A percentile compares a stretch with the other conserved stretches of the same genome.
These are phyloP conservation scores for Scedosporium dehoogii DNA, from an alignment of 2,329 filamentous ascomycete species.

Conservation along the genomic window DNA sequence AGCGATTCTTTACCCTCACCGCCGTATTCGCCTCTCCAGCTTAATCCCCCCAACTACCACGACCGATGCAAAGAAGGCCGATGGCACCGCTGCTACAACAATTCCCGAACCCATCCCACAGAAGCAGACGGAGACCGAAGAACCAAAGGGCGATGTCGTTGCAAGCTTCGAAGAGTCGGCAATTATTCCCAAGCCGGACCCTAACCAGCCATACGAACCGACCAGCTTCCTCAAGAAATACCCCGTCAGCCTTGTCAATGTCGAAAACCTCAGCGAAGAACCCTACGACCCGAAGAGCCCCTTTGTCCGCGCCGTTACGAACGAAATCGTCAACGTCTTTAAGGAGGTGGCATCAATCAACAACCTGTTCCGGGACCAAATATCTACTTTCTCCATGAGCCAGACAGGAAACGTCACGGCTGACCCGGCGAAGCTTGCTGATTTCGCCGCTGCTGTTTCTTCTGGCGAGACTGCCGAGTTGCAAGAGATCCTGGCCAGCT, in stretches of 20 bases:
- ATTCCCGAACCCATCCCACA: slow-evolving; percentile 49
- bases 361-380: slow-evolving; percentile 91
- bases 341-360: slow-evolving; percentile 94
- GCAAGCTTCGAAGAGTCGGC: slow-evolving; percentile 88
- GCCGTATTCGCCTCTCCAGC: slow-evolving; percentile 81
- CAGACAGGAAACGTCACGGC: slow-evolving; percentile 92
- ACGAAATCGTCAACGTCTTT: slow-evolving; percentile 98
- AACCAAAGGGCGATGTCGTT: slow-evolving; percentile 87
- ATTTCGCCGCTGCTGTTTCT: slow-evolving; percentile 96
- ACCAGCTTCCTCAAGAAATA: slow-evolving; percentile 88
- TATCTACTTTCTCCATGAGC: slow-evolving; percentile 93
- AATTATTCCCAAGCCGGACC: slow-evolving; percentile 48
- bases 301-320: slow-evolving; percentile 83
- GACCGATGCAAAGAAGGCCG: slow-evolving; percentile 38
- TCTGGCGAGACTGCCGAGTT: slow-evolving; percentile 85
- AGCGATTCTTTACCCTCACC: slow-evolving; percentile 90
- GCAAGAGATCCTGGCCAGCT: slow-evolving; percentile 78
- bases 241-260: slow-evolving; percentile 86
- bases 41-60: slow-evolving; percentile 59
- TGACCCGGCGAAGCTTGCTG: slow-evolving; percentile 88
- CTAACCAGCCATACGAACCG: slow-evolving; percentile 61
- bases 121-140: slow-evolving; percentile 46
- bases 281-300: slow-evolving; percentile 83
- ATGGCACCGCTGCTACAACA: slow-evolving; percentile 36
- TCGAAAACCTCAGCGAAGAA: slow-evolving; percentile 85